These are phyloP conservation scores for Xylaria sp. DNA, from an alignment of 2,329 filamentous ascomycete genomes.

Conservation along the genomic window DNA sequence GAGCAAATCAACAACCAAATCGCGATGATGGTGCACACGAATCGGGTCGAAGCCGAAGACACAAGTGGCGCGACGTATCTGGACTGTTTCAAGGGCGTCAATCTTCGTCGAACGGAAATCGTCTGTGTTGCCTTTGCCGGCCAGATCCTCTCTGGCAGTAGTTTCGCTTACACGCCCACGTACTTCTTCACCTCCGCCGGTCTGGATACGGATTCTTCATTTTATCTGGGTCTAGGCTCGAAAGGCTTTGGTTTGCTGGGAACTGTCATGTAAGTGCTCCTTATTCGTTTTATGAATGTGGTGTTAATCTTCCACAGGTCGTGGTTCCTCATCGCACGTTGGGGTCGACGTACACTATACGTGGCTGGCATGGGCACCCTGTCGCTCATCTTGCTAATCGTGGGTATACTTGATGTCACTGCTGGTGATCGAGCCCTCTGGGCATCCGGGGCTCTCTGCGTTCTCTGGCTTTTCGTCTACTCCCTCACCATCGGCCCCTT, in stretches of 20 bases:
- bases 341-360: slow-evolving; percentile 39
- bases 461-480: slow-evolving; percentile 43
- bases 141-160: slow-evolving; percentile 33
- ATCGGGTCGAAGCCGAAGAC: slow-evolving; percentile 39
- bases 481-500: slow-evolving; percentile 45
- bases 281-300: neutral
- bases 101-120: slow-evolving; percentile 43
- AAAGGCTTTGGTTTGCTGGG: slow-evolving; percentile 36
- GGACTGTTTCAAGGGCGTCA: slow-evolving; percentile 43
- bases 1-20: slow-evolving; percentile 37
- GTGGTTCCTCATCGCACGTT: slow-evolving; percentile 35
- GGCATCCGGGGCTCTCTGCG: slow-evolving; percentile 38
- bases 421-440: slow-evolving; percentile 39
- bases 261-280: slow-evolving; percentile 34
- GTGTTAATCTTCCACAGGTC: slow-evolving; percentile 31
- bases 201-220: slow-evolving; percentile 29
- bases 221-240: slow-evolving; percentile 32
- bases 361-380: slow-evolving; percentile 37
- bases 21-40: slow-evolving; percentile 42
- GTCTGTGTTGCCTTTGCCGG: slow-evolving; percentile 36
- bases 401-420: slow-evolving; percentile 40
- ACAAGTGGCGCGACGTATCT: slow-evolving; percentile 39
- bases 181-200: slow-evolving; percentile 37
- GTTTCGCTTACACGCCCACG: slow-evolving; percentile 37
- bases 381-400: slow-evolving; percentile 33